Evolutionary conservation across 2,329 filamentous ascomycete species (phyloP).

Genomic region (Coniochaeta ligniaria): DNA sequence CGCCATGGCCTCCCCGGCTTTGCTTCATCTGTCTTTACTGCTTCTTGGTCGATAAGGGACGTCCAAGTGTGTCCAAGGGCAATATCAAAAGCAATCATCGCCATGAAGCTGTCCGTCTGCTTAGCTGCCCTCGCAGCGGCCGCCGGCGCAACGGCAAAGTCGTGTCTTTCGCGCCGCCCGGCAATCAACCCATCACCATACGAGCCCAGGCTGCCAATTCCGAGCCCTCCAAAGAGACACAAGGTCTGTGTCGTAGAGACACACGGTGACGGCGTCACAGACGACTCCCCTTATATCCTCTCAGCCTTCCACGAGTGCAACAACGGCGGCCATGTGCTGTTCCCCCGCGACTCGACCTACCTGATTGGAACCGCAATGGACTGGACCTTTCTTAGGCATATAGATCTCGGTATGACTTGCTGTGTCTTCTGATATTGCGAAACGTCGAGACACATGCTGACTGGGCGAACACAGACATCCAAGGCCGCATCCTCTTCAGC

Average conservation of each 20-base stretch:
- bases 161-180: constrained; percentile 10
- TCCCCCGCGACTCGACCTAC: constrained; percentile 45
- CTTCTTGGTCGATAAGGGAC: not conserved
- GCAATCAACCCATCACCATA: constrained; percentile 11
- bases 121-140: not conserved
- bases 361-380: constrained; percentile 56
- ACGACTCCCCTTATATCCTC: constrained; percentile 30
- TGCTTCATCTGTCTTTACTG: not conserved
- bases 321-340: constrained; percentile 51
- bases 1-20: not conserved
- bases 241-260: constrained; percentile 51
- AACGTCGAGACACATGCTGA: not conserved
- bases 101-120: not conserved
- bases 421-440: not conserved
- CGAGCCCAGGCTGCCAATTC: constrained; percentile 18
- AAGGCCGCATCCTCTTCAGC: constrained; percentile 46
- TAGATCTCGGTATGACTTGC: constrained; percentile 45
- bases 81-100: not conserved
- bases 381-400: constrained; percentile 51
- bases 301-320: constrained; percentile 48
- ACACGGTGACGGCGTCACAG: constrained; percentile 31
- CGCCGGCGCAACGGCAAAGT: not conserved
- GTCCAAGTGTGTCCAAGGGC: not conserved
- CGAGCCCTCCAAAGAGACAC: constrained; percentile 15
- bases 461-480: constrained; percentile 11